A percentile compares a stretch with the other conserved stretches of the same genome.
Conservation (phyloP, 2,329 filamentous ascomycete genomes). For the Emericellopsis cladophorae region DNA sequence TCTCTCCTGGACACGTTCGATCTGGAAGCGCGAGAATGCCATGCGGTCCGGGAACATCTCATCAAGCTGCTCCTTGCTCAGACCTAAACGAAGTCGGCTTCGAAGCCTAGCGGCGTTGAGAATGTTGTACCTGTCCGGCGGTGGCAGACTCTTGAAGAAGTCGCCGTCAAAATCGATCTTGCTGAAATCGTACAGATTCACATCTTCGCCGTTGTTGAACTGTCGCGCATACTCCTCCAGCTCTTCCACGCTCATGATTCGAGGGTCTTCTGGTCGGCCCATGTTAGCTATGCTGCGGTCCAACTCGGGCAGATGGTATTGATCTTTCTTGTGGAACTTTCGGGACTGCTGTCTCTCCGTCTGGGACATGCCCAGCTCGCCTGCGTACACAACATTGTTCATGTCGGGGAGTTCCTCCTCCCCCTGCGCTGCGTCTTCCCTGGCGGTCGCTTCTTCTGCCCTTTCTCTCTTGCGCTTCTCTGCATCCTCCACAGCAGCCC, state of each 20-base stretch:
- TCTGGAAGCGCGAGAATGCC: slow-evolving; percentile 94
- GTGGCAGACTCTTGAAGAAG: slow-evolving; percentile 85
- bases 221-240: slow-evolving; percentile 87
- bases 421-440: slow-evolving; percentile 33
- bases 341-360: slow-evolving; percentile 57
- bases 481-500: slow-evolving; percentile 74
- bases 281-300: slow-evolving; percentile 69
- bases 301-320: slow-evolving; percentile 87
- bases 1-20: slow-evolving; percentile 81
- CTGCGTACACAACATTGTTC: slow-evolving; percentile 71
- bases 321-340: slow-evolving; percentile 81
- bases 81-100: slow-evolving; percentile 84
- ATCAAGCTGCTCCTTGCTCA: slow-evolving; percentile 92
- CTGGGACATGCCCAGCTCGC: slow-evolving; percentile 73
- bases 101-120: slow-evolving; percentile 83
- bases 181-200: slow-evolving; percentile 87
- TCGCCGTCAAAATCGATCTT: slow-evolving; percentile 97
- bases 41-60: slow-evolving; percentile 96
- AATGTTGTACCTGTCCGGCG: slow-evolving; percentile 91
- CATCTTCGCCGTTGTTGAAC: slow-evolving; percentile 84
- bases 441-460: slow-evolving; percentile 6
- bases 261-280: slow-evolving; percentile 81
- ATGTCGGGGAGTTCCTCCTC: slow-evolving; percentile 56
- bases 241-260: slow-evolving; percentile 93
- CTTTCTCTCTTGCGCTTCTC: slow-evolving; percentile 36